Base-by-base conservation (phyloP, 2,329 filamentous ascomycete genomes). In the Fonsecaea nubica region DNA sequence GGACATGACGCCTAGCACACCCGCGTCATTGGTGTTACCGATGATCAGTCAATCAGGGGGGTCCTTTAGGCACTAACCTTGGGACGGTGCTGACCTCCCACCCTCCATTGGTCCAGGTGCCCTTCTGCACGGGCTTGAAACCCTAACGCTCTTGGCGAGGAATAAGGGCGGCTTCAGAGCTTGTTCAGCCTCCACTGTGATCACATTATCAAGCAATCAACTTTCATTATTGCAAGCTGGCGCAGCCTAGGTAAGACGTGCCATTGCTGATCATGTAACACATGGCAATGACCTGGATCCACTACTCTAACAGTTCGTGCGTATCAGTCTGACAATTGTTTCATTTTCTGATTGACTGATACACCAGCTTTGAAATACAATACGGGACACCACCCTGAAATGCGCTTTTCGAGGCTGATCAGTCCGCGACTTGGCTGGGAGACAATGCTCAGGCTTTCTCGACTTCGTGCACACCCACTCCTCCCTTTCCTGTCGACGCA, bases 391-490 rank as follows among this genome's bases (percentile, higher is more conserved):
- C 52, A 25, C 5, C 52, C 8, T 13, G 42, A 50, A 12, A 25
- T 30, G 45, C 45, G 18, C 52, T 33, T 33, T 30, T 54, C 48
- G 18, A 30, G 48, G 6, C 7, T 30, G 48, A 53, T 15, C 38
- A 42, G 38, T 21, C n/a, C 4, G n/a, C 21, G 8, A 3, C 12
- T 35, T 8, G 35, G 9, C 30, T 33, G 53, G 1, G 25, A 21
- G 33, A 36, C 33, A 21, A 3, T n/a, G 1, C 52, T 65, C 55
- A 68, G 12, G 62, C 66, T 42, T 65, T 65, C 48, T 68, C 66
- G 33, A 68, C 62, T 50, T 68, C 53, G 5, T 68, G 42, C 10
- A 68, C 62, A 30, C 63, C 66, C 1, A 50, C 7, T 30, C 66
- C 58, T 6, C 58, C 62, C 50, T 68, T 68, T 25, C 33, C 66